Conservation (phyloP, 2,329 filamentous ascomycete genomes). For the Trichoderma sp. region DNA sequence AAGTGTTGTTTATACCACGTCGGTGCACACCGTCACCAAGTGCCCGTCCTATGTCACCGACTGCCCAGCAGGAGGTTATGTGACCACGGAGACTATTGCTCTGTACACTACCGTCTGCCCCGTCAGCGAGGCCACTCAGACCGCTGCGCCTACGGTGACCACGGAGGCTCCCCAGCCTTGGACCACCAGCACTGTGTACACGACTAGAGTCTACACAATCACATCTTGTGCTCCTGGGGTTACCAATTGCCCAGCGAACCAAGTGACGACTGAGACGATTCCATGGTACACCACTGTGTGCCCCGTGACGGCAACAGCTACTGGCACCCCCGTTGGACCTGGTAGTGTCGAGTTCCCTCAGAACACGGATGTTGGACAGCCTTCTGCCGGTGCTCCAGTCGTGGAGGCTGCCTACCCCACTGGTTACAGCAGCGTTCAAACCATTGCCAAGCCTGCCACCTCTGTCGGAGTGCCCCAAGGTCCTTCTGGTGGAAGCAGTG, state of each 20-base stretch:
- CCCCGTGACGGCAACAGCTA: slow-evolving; percentile 29
- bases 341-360: slow-evolving; percentile 7
- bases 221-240: slow-evolving; percentile 52
- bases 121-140: slow-evolving; percentile 25
- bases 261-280: slow-evolving; percentile 35
- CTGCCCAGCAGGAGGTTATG: slow-evolving; percentile 36
- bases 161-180: slow-evolving; percentile 17
- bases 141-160: slow-evolving; percentile 16
- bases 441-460: slow-evolving; percentile 21
- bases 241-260: slow-evolving; percentile 45
- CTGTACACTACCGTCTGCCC: slow-evolving; percentile 47
- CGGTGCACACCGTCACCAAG: slow-evolving; percentile 53
- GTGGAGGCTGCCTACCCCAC: slow-evolving; percentile 2
- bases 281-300: slow-evolving; percentile 38
- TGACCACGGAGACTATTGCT: slow-evolving; percentile 41
- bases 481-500: slow-evolving; percentile 29
- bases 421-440: slow-evolving; percentile 21
- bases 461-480: slow-evolving; percentile 21
- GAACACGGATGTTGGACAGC: slow-evolving; percentile 15
- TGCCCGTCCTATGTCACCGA: slow-evolving; percentile 45
- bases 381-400: slow-evolving; percentile 12
- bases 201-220: slow-evolving; percentile 52
- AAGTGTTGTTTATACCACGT: slow-evolving; percentile 41
- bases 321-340: background rate
- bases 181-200: slow-evolving; percentile 45